Evolutionary conservation across 1,139 yeast genomes (phyloP), one percentile per base, ranked within the genome.

Genomic region (Pichia cactophila): DNA sequence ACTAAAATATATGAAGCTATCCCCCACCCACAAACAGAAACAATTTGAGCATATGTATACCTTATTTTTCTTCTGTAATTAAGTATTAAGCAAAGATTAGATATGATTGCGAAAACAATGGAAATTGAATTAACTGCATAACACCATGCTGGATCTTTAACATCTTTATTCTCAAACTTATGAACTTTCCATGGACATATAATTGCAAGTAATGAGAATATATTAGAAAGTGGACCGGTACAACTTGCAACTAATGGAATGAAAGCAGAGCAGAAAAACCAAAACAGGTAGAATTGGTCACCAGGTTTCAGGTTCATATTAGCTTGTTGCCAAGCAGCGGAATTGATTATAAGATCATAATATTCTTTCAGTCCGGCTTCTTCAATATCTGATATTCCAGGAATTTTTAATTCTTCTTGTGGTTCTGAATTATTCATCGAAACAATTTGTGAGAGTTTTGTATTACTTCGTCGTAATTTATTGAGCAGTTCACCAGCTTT

Each of bases 171-270:
- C 1, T 69, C 61, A 4, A 35, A 48, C 1, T 53, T 56, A 17
- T 66, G 65, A 5, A 64, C 50, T 52, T 85, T 69, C 95, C 95
- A 86, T 47, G 75, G 73, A 52, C 84, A 83, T 0, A 82, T 80
- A n/a, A 85, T 71, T 1, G 90, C 86, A 2, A 84, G 79, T 6
- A 85, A 69, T 0, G 90, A 82, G 41, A 81, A 74, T 73, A 85
- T 75, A 57, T 86, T 86, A 5, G 90, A 82, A 33, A 86, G 60
- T 0, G 95, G 95, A 0, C 94, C 94, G 40, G 83, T 59, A 57
- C 90, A 84, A 1, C 94, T 89, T 0, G 89, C 81, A 3, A 83
- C 62, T 16, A 86, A 73, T 0, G 95, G 95, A 57, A 86, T 74
- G 57, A 80, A 80, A 5, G 84, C 74, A 2, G 88, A 79, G 1